Evolutionary conservation across 2,329 filamentous ascomycete genomes (phyloP).

Genomic region (Blastomyces gilchristii): DNA sequence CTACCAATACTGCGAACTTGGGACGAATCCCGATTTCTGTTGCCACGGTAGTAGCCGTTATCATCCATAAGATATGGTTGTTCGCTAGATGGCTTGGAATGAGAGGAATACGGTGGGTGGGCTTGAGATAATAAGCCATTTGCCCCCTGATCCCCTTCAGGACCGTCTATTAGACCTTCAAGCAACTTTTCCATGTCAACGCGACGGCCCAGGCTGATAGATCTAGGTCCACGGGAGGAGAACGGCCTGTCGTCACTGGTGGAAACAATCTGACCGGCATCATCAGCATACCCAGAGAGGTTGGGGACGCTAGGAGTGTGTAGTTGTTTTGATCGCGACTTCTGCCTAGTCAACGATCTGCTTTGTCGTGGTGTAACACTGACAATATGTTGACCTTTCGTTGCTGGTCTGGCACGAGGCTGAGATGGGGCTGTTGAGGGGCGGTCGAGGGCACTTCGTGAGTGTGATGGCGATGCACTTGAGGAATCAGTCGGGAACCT

Average conservation of each 20-base stretch:
- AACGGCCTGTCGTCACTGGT: not conserved
- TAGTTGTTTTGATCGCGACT: constrained; percentile 12
- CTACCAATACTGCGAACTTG: not conserved
- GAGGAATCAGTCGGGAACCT: constrained; percentile 33
- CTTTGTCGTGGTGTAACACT: constrained; percentile 13
- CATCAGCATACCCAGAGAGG: not conserved
- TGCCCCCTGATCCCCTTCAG: constrained; percentile 12
- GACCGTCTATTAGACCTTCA: constrained; percentile 27
- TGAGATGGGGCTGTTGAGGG: constrained; percentile 16
- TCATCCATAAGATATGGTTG: not conserved
- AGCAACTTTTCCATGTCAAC: constrained; percentile 30
- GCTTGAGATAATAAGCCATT: not conserved
- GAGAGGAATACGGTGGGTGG: not conserved
- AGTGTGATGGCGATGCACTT: constrained; percentile 19
- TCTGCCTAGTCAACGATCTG: constrained; percentile 26
- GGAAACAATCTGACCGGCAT: not conserved
- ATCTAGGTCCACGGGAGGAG: constrained; percentile 10
- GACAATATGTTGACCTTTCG: constrained; percentile 8
- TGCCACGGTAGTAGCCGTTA: not conserved
- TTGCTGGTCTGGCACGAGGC: constrained; percentile 9
- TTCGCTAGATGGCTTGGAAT: not conserved
- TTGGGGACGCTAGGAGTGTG: not conserved
- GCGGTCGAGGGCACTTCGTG: constrained; percentile 18
- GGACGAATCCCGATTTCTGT: not conserved
- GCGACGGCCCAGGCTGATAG: constrained; percentile 14